These are phyloP conservation scores for Forsythia suspensa DNA, from an alignment of 257 asterid species.

Conservation along the genomic window DNA sequence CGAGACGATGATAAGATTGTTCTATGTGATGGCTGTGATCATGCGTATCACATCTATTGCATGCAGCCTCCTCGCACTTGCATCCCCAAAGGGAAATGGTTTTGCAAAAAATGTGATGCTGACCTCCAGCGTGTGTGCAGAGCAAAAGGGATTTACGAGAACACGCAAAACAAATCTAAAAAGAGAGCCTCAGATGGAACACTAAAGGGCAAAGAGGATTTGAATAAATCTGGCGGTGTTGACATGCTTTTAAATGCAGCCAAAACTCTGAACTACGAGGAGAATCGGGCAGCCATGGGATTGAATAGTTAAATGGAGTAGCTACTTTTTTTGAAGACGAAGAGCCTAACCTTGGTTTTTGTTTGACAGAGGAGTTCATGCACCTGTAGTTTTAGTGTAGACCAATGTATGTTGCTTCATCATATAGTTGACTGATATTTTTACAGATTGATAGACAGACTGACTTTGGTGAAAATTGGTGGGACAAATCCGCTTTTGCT, in stretches of 20 bases:
- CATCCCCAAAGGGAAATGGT: slow-evolving; percentile 79
- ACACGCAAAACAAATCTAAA: slow-evolving; percentile 25
- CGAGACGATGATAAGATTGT: slow-evolving; percentile 79
- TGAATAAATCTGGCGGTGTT: slow-evolving; percentile 67
- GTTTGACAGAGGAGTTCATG: background rate
- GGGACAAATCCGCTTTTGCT: slow-evolving; percentile 9
- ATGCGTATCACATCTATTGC: slow-evolving; percentile 82
- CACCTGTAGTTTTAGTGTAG: slow-evolving; percentile 12
- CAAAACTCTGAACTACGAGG: slow-evolving; percentile 66
- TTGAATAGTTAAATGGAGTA: slow-evolving; percentile 19
- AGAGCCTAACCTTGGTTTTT: slow-evolving; percentile 1
- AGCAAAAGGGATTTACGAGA: slow-evolving; percentile 51
- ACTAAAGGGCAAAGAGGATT: slow-evolving; percentile 31
- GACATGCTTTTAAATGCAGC: slow-evolving; percentile 91
- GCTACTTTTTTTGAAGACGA: slow-evolving; percentile 1
- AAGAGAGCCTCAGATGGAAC: slow-evolving; percentile 42
- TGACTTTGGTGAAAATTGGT: slow-evolving; percentile 11
- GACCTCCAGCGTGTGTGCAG: slow-evolving; percentile 50
- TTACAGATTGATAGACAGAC: slow-evolving; percentile 24
- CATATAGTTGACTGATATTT: slow-evolving; percentile 17
- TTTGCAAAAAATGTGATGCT: slow-evolving; percentile 57
- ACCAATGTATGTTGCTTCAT: slow-evolving; percentile 10
- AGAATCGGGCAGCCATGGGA: slow-evolving; percentile 42
- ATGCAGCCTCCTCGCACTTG: slow-evolving; percentile 62
- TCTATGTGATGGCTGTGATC: slow-evolving; percentile 89